phyloP scores from a whole-genome alignment of 2,329 filamentous ascomycete species.

The Ceratocystis eucalypticola region DNA sequence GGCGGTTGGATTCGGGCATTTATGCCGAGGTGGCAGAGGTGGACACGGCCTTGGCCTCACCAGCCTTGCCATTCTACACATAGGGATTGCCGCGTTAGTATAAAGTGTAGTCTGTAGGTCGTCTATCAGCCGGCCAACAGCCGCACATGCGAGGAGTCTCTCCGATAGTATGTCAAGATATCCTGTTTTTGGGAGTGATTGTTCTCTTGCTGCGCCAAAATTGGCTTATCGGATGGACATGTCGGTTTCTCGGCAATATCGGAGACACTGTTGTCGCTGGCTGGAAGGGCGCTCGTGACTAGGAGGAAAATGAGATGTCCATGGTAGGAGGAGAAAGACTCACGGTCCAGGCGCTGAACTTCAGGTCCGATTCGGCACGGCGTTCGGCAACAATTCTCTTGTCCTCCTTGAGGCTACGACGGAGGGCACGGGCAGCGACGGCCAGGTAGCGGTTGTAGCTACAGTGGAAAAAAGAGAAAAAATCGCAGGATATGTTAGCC shows the following conservation, averaged over 20 bases:
- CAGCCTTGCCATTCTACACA: constrained; percentile 74
- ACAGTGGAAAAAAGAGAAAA: constrained; percentile 20
- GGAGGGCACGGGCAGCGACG: constrained; percentile 85
- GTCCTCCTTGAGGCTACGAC: constrained; percentile 93
- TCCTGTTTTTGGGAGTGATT: too few species aligned
- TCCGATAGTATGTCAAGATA: too few species aligned
- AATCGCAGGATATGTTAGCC: background rate
- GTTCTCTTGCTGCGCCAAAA: too few species aligned
- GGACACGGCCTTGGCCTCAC: constrained; percentile 57
- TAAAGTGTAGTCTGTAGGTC: background rate
- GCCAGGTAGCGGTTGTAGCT: constrained; percentile 99
- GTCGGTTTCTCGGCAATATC: constrained; percentile 26
- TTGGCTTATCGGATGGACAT: too few species aligned
- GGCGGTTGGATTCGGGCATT: background rate
- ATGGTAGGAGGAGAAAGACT: constrained; percentile 23
- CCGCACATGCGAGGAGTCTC: too few species aligned
- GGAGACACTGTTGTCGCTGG: background rate
- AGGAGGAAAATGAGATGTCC: background rate
- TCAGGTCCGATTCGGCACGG: constrained; percentile 76
- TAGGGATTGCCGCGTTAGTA: constrained; percentile 20
- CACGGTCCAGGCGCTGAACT: constrained; percentile 93
- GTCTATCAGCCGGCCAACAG: background rate
- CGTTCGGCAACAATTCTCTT: constrained; percentile 78
- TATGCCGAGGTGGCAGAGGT: constrained; percentile 30
- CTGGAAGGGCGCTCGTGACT: background rate